A percentile compares a stretch with the other conserved stretches of the same genome.
Conservation (phyloP, 306 rosid species). For the Cicer arietinum region DNA sequence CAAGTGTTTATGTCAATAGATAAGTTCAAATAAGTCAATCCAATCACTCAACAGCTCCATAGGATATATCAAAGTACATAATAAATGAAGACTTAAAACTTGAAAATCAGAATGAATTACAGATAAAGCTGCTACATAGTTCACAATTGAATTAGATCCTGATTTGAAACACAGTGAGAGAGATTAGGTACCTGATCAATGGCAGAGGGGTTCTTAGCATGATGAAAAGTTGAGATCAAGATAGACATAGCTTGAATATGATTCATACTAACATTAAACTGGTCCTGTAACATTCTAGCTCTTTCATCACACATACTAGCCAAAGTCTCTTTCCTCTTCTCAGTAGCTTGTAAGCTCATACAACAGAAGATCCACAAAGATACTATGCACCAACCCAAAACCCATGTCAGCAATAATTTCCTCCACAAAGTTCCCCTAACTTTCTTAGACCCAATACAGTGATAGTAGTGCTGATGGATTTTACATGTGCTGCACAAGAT, state of each 20-base stretch:
- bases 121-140: neutral
- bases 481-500: conserved; percentile 53
- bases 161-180: conserved; percentile 1
- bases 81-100: neutral
- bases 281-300: conserved; percentile 97
- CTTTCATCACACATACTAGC: conserved; percentile 98
- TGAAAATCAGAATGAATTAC: conserved; percentile 1
- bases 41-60: no score
- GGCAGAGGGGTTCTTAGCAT: conserved; percentile 84
- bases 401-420: conserved; percentile 68
- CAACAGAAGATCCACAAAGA: conserved; percentile 66
- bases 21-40: no score
- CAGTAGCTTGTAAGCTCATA: conserved; percentile 72
- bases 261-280: conserved; percentile 96
- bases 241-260: conserved; percentile 99
- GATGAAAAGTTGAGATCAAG: conserved; percentile 92
- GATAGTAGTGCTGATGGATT: conserved; percentile 64
- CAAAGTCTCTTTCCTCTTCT: conserved; percentile 89
- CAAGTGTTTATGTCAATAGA: no score
- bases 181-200: conserved; percentile 80
- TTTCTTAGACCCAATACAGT: conserved; percentile 66
- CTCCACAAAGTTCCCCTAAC: conserved; percentile 62
- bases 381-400: conserved; percentile 60
- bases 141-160: conserved; percentile 28
- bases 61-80: no score